Base-by-base conservation (phyloP, 371 early-diverging fungal genomes). In the Lichtheimia hyalospora region DNA sequence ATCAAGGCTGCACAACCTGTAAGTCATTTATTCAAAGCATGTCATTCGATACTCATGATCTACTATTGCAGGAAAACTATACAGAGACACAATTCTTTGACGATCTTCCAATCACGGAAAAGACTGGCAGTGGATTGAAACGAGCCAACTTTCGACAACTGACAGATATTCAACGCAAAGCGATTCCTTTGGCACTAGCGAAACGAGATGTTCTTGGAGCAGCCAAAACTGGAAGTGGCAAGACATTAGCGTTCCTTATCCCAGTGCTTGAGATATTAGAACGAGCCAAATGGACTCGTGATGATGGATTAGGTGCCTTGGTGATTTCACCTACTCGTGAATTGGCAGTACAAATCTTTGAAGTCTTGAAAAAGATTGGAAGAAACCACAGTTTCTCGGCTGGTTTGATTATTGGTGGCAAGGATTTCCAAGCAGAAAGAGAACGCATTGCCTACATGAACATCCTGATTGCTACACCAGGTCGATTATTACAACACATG, bases 211-310 rank as follows among this genome's bases (percentile, higher is more conserved):
- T 99, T 13, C 84, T 99, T 34, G 99, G 98, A 25, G 98, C 99
- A 2, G 99, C 99, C 20, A 96, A 97, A 63, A 99, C 99, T 0
- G 99, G 99, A n/a, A 94, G 95, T 39, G 99, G 99, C 43, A 99
- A 99, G 74, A 99, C 99, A 0, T 79, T 99, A 21, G 93, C 96
- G 3, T 99, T 98, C 73, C 68, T 99, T n/a, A 80, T 99, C 41
- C 99, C 98, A 49, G 92, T 94, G 12, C 73, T 97, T 27, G 98
- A 98, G 73, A 71, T 69, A 5, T 76, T 97, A 42, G 90, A 91
- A 64, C 79, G 95, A 50, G 78, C 75, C 34, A 89, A 85, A 68
- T 97, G 96, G 97, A 84, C 91, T 27, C 71, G 75, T 23, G 68
- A 86, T 34, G 97, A 98, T 77, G 94, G 94, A 27, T 72, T 94